These are phyloP conservation scores for Ascosphaera pollenicola DNA, from an alignment of 2,329 filamentous ascomycete genomes.

Conservation along the genomic window DNA sequence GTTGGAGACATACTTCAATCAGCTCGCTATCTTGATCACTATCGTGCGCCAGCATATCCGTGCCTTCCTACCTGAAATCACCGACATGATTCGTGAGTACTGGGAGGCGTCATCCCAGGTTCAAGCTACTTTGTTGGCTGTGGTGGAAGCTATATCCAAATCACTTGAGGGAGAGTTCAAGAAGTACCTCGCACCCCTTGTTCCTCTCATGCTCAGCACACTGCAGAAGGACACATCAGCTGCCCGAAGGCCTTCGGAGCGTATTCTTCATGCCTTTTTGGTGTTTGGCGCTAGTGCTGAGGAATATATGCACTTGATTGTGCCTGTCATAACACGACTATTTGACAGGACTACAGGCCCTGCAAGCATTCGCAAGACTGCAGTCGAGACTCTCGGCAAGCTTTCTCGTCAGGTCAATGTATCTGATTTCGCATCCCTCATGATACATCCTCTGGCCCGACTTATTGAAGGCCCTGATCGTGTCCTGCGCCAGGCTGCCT, in stretches of 20 bases:
- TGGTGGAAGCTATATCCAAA: conserved; percentile 83
- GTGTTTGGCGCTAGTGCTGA: conserved; percentile 91
- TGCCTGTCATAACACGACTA: conserved; percentile 80
- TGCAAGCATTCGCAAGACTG: conserved; percentile 55
- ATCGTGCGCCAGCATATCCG: conserved; percentile 95
- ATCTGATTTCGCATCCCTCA: conserved; percentile 88
- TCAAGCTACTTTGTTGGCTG: conserved; percentile 72
- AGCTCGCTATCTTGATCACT: conserved; percentile 74
- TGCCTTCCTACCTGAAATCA: conserved; percentile 68
- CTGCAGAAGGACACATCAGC: conserved; percentile 64
- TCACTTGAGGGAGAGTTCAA: conserved; percentile 97
- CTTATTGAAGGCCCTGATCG: conserved; percentile 55
- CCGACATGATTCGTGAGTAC: conserved; percentile 69
- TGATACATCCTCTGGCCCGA: conserved; percentile 79
- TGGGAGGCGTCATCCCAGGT: conserved; percentile 65
- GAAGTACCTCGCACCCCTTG: conserved; percentile 68
- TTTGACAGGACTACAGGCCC: conserved; percentile 81
- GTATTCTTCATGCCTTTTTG: conserved; percentile 81
- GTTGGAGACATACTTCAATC: conserved; percentile 92
- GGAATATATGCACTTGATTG: conserved; percentile 98
- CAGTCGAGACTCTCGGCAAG: conserved; percentile 86
- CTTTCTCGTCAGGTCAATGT: conserved; percentile 92
- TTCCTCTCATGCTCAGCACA: conserved; percentile 85
- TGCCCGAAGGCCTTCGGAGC: conserved; percentile 64
- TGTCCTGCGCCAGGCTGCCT: conserved; percentile 52